Conservation (phyloP, 2,329 filamentous ascomycete genomes). For the Colletotrichum somersetense region DNA sequence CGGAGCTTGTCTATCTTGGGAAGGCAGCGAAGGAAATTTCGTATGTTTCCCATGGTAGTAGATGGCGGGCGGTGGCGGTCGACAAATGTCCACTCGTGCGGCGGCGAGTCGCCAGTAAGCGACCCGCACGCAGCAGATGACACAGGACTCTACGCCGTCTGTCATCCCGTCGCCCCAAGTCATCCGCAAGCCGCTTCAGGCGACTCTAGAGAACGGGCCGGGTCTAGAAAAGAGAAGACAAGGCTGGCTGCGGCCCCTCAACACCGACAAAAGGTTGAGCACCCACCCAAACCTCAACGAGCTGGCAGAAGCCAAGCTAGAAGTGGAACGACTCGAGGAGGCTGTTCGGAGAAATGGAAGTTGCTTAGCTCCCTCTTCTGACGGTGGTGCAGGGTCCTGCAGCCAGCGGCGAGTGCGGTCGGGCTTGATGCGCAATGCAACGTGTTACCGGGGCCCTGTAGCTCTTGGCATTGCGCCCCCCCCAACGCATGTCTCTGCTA, state of each 20-base stretch:
- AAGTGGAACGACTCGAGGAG: slow-evolving; percentile 33
- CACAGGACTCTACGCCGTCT: not conserved
- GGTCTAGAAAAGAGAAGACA: not conserved
- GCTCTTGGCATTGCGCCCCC: slow-evolving; percentile 26
- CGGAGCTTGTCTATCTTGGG: not conserved
- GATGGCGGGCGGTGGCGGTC: not conserved
- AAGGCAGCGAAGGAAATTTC: not conserved
- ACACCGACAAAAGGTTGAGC: slow-evolving; percentile 31
- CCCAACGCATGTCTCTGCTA: slow-evolving; percentile 1
- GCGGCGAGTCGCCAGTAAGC: not conserved
- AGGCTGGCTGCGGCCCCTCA: slow-evolving; percentile 8
- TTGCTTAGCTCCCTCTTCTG: not conserved
- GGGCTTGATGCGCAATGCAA: slow-evolving; percentile 17
- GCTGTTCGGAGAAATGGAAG: not conserved
- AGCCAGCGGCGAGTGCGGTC: slow-evolving; percentile 10
- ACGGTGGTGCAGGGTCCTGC: slow-evolving; percentile 26
- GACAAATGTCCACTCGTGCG: not conserved
- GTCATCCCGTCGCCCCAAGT: not conserved
- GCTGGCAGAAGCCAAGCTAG: not conserved
- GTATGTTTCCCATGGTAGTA: not conserved
- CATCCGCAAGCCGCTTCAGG: not conserved
- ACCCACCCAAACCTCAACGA: slow-evolving; percentile 28
- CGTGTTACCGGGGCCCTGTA: slow-evolving; percentile 31
- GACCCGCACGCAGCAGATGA: not conserved
- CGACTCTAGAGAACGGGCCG: not conserved